Evolutionary conservation across 768 basidiomycete genomes (phyloP).

Genomic region (Gelatoporia subvermispora): DNA sequence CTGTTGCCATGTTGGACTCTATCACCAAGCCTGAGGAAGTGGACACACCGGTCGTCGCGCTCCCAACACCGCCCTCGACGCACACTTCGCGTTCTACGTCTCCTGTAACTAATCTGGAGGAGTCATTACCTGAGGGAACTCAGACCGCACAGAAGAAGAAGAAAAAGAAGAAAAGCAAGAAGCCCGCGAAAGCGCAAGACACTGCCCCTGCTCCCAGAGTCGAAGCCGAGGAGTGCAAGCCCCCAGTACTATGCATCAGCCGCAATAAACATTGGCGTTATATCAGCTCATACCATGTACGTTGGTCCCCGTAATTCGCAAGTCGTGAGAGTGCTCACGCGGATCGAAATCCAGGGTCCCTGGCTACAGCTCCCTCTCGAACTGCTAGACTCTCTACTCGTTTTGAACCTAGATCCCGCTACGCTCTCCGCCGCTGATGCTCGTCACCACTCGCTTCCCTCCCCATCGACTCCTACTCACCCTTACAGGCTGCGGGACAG

Average conservation of each 20-base stretch:
- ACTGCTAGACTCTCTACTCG: slow-evolving; percentile 74
- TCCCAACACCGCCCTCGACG: slow-evolving; percentile 16
- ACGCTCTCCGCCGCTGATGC: slow-evolving; percentile 46
- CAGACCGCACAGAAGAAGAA: slow-evolving; percentile 52
- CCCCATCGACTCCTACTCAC: slow-evolving; percentile 15
- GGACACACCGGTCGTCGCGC: slow-evolving; percentile 1
- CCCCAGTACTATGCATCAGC: slow-evolving; percentile 77
- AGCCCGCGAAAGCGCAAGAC: slow-evolving; percentile 50
- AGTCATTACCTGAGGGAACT: slow-evolving; percentile 18
- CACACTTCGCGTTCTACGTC: slow-evolving; percentile 22
- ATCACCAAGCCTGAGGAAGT: too few species aligned
- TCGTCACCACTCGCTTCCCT: slow-evolving; percentile 34
- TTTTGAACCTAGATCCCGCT: slow-evolving; percentile 72
- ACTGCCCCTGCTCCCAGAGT: slow-evolving; percentile 26
- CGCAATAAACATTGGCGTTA: slow-evolving; percentile 94
- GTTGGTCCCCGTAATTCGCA: slow-evolving; percentile 26
- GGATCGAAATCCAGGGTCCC: slow-evolving; percentile 55
- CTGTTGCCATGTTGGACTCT: too few species aligned
- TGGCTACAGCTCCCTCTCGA: slow-evolving; percentile 90
- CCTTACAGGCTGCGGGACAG: slow-evolving; percentile 37
- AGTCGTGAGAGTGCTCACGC: not conserved
- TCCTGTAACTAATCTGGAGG: slow-evolving; percentile 17
- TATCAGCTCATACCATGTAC: slow-evolving; percentile 86
- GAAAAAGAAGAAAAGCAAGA: slow-evolving; percentile 63
- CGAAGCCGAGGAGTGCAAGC: slow-evolving; percentile 40